Percentiles rank a stretch among this genome's conserved stretches.
These are phyloP conservation scores for Magnaporthiopsis poae DNA, from an alignment of 2,329 filamentous ascomycete species.

Conservation along the genomic window DNA sequence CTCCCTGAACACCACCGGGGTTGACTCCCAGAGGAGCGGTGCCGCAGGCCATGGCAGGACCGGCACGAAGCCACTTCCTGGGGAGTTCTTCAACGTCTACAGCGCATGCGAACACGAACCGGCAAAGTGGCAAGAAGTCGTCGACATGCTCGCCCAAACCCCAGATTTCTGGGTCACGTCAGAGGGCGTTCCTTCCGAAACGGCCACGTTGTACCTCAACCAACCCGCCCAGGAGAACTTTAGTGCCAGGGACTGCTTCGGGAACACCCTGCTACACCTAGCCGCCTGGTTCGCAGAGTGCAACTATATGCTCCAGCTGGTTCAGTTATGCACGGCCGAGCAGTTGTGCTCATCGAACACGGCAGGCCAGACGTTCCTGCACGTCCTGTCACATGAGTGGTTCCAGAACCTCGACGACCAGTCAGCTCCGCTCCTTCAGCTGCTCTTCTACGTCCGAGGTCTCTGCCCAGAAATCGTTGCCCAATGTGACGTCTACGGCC, in stretches of 20 bases:
- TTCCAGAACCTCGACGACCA: conserved; percentile 19
- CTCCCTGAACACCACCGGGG: not conserved
- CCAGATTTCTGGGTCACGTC: conserved; percentile 20
- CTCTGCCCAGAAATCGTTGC: conserved; percentile 4
- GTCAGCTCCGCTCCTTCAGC: conserved; percentile 17
- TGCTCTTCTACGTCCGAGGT: conserved; percentile 21
- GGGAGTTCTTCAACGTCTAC: conserved; percentile 35
- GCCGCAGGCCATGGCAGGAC: conserved; percentile 15
- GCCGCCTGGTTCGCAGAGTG: conserved; percentile 29
- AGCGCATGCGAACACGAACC: conserved; percentile 3
- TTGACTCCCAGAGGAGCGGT: not conserved
- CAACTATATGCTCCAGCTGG: conserved; percentile 20
- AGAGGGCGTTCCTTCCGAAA: conserved; percentile 20
- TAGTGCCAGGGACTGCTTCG: conserved; percentile 30
- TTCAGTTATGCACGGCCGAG: conserved; percentile 16
- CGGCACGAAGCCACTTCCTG: conserved; percentile 28
- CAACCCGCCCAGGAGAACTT: conserved; percentile 16
- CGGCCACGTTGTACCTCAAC: conserved; percentile 15
- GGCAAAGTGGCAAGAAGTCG: conserved; percentile 22
- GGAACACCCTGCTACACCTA: conserved; percentile 38
- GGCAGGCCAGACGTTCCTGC: conserved; percentile 39
- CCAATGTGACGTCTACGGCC: conserved; percentile 38
- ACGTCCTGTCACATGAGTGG: conserved; percentile 30
- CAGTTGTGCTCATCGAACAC: conserved; percentile 28
- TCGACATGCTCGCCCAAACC: conserved; percentile 16